Percentiles rank a stretch among this genome's conserved stretches.
These are phyloP conservation scores for Mycena kentingensis DNA, from an alignment of 768 basidiomycete species.

Conservation along the genomic window DNA sequence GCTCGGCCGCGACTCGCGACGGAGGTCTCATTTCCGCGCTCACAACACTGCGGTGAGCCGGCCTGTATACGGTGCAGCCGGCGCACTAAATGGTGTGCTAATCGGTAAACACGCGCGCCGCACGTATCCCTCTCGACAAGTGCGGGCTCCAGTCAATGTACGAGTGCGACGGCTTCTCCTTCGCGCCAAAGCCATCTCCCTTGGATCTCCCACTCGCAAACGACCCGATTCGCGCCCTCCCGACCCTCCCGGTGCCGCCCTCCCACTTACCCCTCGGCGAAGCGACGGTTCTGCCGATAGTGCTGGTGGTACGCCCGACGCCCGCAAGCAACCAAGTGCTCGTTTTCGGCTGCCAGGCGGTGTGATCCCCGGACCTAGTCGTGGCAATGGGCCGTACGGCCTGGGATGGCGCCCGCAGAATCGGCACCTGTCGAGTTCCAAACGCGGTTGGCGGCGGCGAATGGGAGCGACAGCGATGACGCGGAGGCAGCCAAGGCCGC, in stretches of 20 bases:
- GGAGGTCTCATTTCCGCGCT: too few relatives aligned
- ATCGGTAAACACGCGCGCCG: too few relatives aligned
- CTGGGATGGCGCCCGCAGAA: slow-evolving; percentile 66
- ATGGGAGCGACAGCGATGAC: slow-evolving; percentile 37
- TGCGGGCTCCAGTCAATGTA: too few relatives aligned
- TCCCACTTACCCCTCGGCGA: background rate
- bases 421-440: slow-evolving; percentile 83
- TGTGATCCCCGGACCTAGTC: slow-evolving; percentile 53
- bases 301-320: background rate
- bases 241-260: background rate
- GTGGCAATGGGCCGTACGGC: slow-evolving; percentile 45
- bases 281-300: background rate
- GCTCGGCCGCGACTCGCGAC: too few relatives aligned
- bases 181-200: slow-evolving; percentile 48
- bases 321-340: slow-evolving; percentile 7
- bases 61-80: too few relatives aligned
- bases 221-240: background rate
- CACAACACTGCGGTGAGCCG: too few relatives aligned
- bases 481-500: slow-evolving; percentile 42
- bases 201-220: slow-evolving; percentile 22
- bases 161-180: too few relatives aligned
- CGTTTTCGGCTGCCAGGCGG: slow-evolving; percentile 61
- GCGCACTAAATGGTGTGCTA: too few relatives aligned
- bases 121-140: too few relatives aligned
- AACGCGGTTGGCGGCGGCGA: slow-evolving; percentile 71